Evolutionary conservation across 306 rosid species (phyloP).

Genomic region (Corylus avellana): DNA sequence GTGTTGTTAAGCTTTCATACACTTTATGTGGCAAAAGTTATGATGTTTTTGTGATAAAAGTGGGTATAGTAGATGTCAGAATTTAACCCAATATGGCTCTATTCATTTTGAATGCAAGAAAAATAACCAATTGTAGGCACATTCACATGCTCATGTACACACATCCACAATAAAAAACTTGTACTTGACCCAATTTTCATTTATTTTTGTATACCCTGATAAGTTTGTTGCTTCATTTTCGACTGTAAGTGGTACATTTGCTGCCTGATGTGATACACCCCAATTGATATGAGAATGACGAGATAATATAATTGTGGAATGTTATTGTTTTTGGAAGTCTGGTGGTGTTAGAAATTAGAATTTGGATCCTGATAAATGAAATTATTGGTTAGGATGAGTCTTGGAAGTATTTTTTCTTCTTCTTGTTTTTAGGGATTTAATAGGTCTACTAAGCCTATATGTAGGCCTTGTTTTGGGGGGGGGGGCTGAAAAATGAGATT

Average conservation of each 20-base stretch:
- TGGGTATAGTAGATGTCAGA: neutral
- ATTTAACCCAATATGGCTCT: neutral
- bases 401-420: too few relatives aligned
- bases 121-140: neutral
- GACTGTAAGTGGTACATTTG: neutral
- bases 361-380: neutral
- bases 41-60: neutral
- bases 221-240: neutral
- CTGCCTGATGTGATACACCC: neutral
- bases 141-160: neutral
- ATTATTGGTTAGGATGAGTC: neutral
- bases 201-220: neutral
- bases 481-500: too few relatives aligned
- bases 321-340: neutral
- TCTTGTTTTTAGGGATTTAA: neutral
- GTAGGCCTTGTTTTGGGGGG: neutral
- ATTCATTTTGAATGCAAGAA: neutral
- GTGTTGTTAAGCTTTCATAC: neutral
- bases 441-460: neutral
- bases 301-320: neutral
- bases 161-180: neutral
- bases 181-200: neutral
- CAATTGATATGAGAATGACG: neutral
- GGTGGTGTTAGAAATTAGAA: neutral
- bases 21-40: neutral